These are phyloP conservation scores for Trichothecium roseum DNA, from an alignment of 2,329 filamentous ascomycete species.

Conservation along the genomic window DNA sequence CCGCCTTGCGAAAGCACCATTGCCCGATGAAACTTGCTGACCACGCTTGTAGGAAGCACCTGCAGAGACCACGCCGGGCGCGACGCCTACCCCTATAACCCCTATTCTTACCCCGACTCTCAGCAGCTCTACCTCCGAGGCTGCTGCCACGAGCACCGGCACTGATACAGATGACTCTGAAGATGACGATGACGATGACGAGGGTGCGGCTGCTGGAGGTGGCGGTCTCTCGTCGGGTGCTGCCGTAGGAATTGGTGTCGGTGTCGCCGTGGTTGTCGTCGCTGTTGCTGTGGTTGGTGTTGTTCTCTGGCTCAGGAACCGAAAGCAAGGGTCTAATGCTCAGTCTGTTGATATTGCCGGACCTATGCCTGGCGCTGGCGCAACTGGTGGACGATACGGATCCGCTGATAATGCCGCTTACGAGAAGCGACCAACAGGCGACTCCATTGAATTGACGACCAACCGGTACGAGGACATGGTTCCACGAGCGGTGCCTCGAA, in stretches of 20 bases:
- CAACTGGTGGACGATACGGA: constrained; percentile 16
- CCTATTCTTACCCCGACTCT: neutral
- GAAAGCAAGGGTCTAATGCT: constrained; percentile 10
- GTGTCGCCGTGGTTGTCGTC: constrained; percentile 29
- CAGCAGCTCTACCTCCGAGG: neutral
- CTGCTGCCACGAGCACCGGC: constrained; percentile 1
- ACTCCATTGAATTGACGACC: constrained; percentile 39
- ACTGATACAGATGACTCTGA: constrained; percentile 5
- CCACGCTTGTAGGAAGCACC: too few relatives aligned
- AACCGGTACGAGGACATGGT: constrained; percentile 49
- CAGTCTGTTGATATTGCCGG: constrained; percentile 34
- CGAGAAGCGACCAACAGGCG: constrained; percentile 22
- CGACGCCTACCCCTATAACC: too few relatives aligned
- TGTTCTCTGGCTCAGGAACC: constrained; percentile 22
- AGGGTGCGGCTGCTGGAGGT: constrained; percentile 1
- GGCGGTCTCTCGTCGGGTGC: constrained; percentile 29
- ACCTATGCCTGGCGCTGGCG: constrained; percentile 36
- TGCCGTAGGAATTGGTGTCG: constrained; percentile 39
- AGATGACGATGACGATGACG: constrained; percentile 8
- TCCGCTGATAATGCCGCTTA: constrained; percentile 22
- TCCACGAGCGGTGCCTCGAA: constrained; percentile 37
- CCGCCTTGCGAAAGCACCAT: neutral
- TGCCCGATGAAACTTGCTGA: too few relatives aligned
- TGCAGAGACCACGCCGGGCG: too few relatives aligned
- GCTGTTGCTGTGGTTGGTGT: constrained; percentile 26